Conservation (phyloP, 192 early-diverging fungal genomes). For the Phlyctochytrium arcticum region DNA sequence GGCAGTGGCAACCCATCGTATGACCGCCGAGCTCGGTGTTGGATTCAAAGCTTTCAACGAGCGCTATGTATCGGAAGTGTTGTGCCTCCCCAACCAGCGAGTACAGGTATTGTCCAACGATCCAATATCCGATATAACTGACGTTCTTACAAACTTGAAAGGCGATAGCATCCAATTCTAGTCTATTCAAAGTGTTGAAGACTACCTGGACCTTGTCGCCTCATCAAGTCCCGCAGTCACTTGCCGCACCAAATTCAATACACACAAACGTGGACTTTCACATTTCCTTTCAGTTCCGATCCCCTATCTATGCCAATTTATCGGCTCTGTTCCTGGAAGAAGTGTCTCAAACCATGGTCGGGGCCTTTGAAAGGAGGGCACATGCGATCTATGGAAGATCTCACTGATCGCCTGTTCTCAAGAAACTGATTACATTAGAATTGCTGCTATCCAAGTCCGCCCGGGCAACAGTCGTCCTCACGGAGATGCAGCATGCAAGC, state of each 20-base stretch:
- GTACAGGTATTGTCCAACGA: too few relatives aligned
- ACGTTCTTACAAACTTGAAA: constrained; percentile 29
- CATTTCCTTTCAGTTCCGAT: constrained; percentile 80
- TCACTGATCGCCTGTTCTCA: too few relatives aligned
- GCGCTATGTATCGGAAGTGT: constrained; percentile 72
- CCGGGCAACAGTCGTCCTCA: too few relatives aligned
- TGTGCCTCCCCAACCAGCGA: constrained; percentile 53
- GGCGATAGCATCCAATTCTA: constrained; percentile 55
- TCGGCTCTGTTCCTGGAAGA: constrained; percentile 76
- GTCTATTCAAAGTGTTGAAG: constrained; percentile 60
- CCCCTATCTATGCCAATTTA: constrained; percentile 72
- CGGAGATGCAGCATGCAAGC: too few relatives aligned
- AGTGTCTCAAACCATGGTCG: constrained; percentile 68
- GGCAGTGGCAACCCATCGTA: neutral
- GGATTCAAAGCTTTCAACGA: constrained; percentile 78
- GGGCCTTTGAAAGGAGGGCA: constrained; percentile 63
- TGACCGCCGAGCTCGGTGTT: constrained; percentile 66
- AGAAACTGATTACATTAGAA: too few relatives aligned
- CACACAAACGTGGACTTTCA: constrained; percentile 57
- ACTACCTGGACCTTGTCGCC: constrained; percentile 69
- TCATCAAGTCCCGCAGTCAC: constrained; percentile 24
- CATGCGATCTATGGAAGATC: constrained; percentile 48
- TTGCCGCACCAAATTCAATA: constrained; percentile 25
- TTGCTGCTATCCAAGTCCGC: too few relatives aligned
- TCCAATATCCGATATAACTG: too few relatives aligned